Evolutionary conservation across 228 moss, liverwort and hornwort species (phyloP), one percentile per base, ranked within the genome.

Genomic region (Sphagnum fallax): DNA sequence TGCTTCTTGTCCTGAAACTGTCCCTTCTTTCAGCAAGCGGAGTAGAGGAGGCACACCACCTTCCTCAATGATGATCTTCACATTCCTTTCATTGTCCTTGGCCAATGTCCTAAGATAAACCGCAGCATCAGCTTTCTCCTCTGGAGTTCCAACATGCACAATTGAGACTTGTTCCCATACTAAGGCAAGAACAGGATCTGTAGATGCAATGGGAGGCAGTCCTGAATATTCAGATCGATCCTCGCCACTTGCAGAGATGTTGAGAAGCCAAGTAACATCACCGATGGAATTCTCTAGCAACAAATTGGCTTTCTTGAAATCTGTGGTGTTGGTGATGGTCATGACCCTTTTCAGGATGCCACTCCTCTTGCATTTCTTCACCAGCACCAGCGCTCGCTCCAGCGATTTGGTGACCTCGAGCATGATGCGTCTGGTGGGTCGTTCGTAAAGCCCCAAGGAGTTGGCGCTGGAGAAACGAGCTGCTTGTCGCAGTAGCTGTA

Each of bases 81-180:
- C 81, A 73, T 84, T 82, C 67, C 88, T 63, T 48, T 91, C 93
- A 61, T 79, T 78, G 18, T 67, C 64, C 13, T 73, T 63, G 2
- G 84, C 88, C 48, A 72, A 78, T 48, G 52, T 72, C 5, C 79
- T 74, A 6, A 88, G 62, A 8, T 62, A 65, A 6, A 62, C 64
- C 3, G 88, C 88, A 12, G 73, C 71, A 0, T 84, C 84, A 5
- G 70, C 72, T 70, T 73, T 79, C 6, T 58, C 78, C 1, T 88
- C 84, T 10, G 75, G 50, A 2, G 73, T 65, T 47, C 88, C 88
- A 6, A 84, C 81, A 69, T 82, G 81, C n/a, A 88, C 81, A 13
- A 77, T 66, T 6, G 88, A 85, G 71, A 89, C 80, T 65, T 80
- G 76, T 53, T 83, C 82, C 88, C 88, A 89, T 67, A 89, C 82